Evolutionary conservation across 1,284 basidiomycete genomes (phyloP), one percentile per base, ranked within the genome.

Genomic region (Pseudozyma sp.): DNA sequence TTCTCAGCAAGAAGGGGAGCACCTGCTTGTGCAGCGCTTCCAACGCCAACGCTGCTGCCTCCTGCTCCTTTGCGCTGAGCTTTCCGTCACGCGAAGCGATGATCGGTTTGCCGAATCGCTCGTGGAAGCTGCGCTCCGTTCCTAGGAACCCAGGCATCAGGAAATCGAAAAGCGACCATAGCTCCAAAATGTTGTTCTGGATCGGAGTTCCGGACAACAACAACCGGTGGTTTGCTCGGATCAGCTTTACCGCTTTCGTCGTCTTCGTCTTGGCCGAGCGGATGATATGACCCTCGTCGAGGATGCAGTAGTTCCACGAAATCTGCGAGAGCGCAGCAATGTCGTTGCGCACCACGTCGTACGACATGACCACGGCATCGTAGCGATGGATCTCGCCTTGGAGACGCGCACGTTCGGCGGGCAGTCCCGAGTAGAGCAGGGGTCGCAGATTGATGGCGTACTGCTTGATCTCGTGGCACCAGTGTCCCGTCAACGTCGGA

Each of bases 121-220:
- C 94, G 79, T 94, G 97, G 87, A 99, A 99, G 5, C 90, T 91
- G n/a, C 90, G 86, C 84, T 99, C 97, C 7, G 91, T 94, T 29
- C 97, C 97, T 49, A 99, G 87, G 87, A 99, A 99, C 1, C 97
- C 97, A 19, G 97, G 97, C 97, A 99, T 99, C 76, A 99, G 86
- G 86, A 98, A 99, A 85, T 99, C 97, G 85, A 99, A 99, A 60
- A 99, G 87, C 85, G 93, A 97, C 97, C 97, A 99, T 4, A 99
- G 87, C 85, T 99, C 97, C 43, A 99, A 87, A 8, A 99, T 95
- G 82, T 99, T 99, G 85, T 99, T 99, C 87, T 99, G 97, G 64
- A 99, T 98, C 0, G 97, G 97, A 11, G 97, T 99, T 30, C 97
- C 97, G 0, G 94, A 97, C 1, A 99, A 87, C 79, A 99, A 92